Evolutionary conservation across 1,284 basidiomycete genomes (phyloP).

Genomic region (Inonotus hispidus): DNA sequence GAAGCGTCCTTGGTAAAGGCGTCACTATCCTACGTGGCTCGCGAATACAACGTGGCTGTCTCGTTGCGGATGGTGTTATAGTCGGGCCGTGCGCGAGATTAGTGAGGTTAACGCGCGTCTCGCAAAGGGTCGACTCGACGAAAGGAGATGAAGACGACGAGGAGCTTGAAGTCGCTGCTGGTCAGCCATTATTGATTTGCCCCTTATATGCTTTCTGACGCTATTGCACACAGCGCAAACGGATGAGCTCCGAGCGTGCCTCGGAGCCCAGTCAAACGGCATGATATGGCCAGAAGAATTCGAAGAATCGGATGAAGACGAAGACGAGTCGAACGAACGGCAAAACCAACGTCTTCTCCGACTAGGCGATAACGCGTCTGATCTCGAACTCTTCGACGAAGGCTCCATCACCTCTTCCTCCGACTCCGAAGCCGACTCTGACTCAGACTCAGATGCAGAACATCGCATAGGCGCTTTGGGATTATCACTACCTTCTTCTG

Average conservation of each 20-base stretch:
- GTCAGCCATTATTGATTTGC: slow-evolving; percentile 35
- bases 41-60: slow-evolving; percentile 60
- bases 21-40: slow-evolving; percentile 68
- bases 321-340: slow-evolving; percentile 55
- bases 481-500: slow-evolving; percentile 35
- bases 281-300: slow-evolving; percentile 59
- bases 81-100: slow-evolving; percentile 72
- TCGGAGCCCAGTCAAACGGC: slow-evolving; percentile 63
- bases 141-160: slow-evolving; percentile 33
- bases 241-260: slow-evolving; percentile 39
- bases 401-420: slow-evolving; percentile 44
- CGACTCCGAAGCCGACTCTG: slow-evolving; percentile 29
- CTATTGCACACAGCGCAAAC: slow-evolving; percentile 28
- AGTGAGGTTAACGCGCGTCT: slow-evolving; percentile 67
- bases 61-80: slow-evolving; percentile 76
- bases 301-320: slow-evolving; percentile 46
- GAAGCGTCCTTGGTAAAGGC: slow-evolving; percentile 75
- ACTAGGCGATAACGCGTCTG: slow-evolving; percentile 57
- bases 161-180: slow-evolving; percentile 54
- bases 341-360: slow-evolving; percentile 67
- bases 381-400: slow-evolving; percentile 53
- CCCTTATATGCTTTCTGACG: background rate
- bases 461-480: slow-evolving; percentile 26
- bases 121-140: slow-evolving; percentile 33
- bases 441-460: slow-evolving; percentile 26